Conservation (phyloP, 2,329 filamentous ascomycete genomes). For the Parasarocladium wereldwijsianum region DNA sequence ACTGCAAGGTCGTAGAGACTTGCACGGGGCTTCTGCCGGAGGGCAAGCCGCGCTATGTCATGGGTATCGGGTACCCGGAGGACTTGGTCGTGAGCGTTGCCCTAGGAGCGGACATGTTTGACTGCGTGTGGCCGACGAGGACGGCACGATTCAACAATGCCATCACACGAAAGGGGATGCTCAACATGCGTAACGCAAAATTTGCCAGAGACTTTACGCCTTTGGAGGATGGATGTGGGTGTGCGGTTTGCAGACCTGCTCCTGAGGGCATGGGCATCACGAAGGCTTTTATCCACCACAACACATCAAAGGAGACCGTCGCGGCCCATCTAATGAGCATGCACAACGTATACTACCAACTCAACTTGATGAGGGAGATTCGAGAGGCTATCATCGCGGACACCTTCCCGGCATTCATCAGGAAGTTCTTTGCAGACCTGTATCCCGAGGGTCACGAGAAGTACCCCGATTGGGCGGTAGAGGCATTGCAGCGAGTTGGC, state of each 20-base stretch:
- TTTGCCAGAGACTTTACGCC: constrained; percentile 72
- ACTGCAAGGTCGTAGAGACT: constrained; percentile 75
- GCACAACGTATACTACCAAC: constrained; percentile 89
- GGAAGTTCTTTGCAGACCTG: constrained; percentile 59
- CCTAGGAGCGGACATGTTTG: constrained; percentile 96
- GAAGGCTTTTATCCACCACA: constrained; percentile 79
- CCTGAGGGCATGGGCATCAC: constrained; percentile 70
- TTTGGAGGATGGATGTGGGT: constrained; percentile 71
- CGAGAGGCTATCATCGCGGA: constrained; percentile 72
- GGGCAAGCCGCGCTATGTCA: constrained; percentile 93
- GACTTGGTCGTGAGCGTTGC: constrained; percentile 89
- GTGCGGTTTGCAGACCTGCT: constrained; percentile 57
- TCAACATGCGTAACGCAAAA: constrained; percentile 66
- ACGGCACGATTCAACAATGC: constrained; percentile 95
- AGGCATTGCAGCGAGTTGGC: constrained; percentile 63
- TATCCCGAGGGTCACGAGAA: constrained; percentile 42
- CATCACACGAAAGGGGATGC: constrained; percentile 63
- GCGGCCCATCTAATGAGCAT: constrained; percentile 76
- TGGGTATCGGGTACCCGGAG: constrained; percentile 97
- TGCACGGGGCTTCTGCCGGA: constrained; percentile 79
- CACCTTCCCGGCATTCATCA: constrained; percentile 63
- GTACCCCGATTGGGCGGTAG: constrained; percentile 76
- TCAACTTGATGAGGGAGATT: constrained; percentile 65
- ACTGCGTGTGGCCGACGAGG: constrained; percentile 95
- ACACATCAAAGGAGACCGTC: constrained; percentile 86